Evolutionary conservation across 139 green algal genomes (phyloP).

Genomic region (Diplosphaera chodatii): DNA sequence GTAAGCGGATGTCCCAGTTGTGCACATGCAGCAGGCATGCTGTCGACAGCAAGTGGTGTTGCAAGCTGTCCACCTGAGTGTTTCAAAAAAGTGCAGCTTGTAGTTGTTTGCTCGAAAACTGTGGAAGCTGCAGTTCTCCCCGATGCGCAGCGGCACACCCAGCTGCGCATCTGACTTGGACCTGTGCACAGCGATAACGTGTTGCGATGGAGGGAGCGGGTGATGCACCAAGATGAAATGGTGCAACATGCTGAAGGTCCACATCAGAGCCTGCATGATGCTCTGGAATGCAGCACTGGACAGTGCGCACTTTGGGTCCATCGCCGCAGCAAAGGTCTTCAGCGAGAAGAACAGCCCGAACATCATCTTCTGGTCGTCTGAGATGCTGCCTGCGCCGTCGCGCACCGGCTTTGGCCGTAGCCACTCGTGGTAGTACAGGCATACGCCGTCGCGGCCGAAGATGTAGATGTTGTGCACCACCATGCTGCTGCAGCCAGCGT

Average conservation of each 20-base stretch:
- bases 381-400: constrained; percentile 53
- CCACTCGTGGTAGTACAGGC: constrained; percentile 89
- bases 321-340: constrained; percentile 70
- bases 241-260: no score
- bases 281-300: no score
- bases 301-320: constrained; percentile 84
- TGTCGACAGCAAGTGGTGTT: no score
- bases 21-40: no score
- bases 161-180: constrained; percentile 53
- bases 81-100: constrained; percentile 90
- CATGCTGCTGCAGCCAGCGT: no score
- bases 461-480: constrained; percentile 74
- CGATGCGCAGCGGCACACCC: constrained; percentile 61
- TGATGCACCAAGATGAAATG: no score
- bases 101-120: constrained; percentile 81
- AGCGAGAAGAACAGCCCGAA: constrained; percentile 93
- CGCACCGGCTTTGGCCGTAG: constrained; percentile 64
- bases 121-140: constrained; percentile 68
- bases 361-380: constrained; percentile 92
- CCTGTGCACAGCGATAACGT: no score
- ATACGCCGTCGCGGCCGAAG: constrained; percentile 74
- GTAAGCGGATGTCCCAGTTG: no score
- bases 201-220: no score
- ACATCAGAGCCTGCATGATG: no score
- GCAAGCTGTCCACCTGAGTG: constrained; percentile 71